These are phyloP conservation scores for Salvia miltiorrhiza DNA, from an alignment of 257 asterid species.

Conservation along the genomic window DNA sequence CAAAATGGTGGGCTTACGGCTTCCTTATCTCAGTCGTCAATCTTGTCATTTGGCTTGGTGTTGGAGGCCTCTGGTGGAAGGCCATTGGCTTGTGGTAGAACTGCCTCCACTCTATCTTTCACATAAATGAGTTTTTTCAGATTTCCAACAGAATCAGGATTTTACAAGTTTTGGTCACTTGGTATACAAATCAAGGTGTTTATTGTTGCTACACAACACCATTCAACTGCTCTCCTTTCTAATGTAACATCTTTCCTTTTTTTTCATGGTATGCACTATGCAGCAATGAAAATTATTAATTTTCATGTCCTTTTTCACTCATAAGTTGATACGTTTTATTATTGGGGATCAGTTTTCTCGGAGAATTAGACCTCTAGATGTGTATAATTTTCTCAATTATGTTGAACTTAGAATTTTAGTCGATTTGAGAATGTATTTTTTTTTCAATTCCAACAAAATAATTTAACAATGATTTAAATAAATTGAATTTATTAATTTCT, in stretches of 20 bases:
- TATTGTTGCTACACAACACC: background rate
- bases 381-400: no score
- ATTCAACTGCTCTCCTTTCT: background rate
- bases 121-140: background rate
- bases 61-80: slow-evolving; percentile 97
- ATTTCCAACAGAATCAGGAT: background rate
- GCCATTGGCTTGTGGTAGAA: slow-evolving; percentile 86
- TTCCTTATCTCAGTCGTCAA: slow-evolving; percentile 71
- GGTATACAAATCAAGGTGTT: background rate
- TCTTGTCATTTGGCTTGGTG: slow-evolving; percentile 83
- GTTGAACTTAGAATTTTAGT: no score
- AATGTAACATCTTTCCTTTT: background rate
- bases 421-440: no score
- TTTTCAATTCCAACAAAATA: no score
- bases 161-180: background rate
- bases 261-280: no score
- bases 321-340: no score
- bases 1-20: slow-evolving; percentile 90
- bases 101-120: background rate
- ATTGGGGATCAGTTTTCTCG: no score
- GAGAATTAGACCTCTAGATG: no score
- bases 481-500: no score
- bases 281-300: no score
- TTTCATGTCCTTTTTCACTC: no score
- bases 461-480: no score